Percentiles rank a stretch among this genome's conserved stretches.
phyloP scores from a whole-genome alignment of 768 basidiomycete species.

The Panus rudis region DNA sequence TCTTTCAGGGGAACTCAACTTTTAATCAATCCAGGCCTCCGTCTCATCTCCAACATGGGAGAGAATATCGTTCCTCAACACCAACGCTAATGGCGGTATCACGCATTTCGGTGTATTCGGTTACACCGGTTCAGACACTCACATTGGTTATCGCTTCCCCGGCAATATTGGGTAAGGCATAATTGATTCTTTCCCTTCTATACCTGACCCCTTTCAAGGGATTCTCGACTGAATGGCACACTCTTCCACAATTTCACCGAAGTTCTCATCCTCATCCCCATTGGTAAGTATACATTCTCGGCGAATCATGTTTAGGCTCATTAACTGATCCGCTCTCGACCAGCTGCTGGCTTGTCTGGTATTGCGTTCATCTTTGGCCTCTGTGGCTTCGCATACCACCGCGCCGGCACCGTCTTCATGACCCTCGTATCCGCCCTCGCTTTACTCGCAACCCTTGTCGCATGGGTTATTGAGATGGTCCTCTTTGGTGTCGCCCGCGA shows the following conservation, averaged over 20 bases:
- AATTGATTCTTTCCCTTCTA: background rate
- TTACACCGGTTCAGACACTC: slow-evolving; percentile 46
- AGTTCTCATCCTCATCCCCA: slow-evolving; percentile 72
- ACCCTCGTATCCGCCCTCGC: slow-evolving; percentile 60
- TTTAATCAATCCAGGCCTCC: slow-evolving; percentile 40
- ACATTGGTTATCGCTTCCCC: slow-evolving; percentile 55
- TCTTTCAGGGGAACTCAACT: slow-evolving; percentile 3
- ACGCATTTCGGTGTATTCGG: slow-evolving; percentile 74
- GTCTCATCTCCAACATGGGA: slow-evolving; percentile 75
- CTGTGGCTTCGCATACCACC: slow-evolving; percentile 56
- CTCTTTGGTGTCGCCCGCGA: slow-evolving; percentile 68
- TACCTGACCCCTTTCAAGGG: slow-evolving; percentile 21
- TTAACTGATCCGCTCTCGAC: slow-evolving; percentile 2
- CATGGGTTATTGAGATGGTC: slow-evolving; percentile 72
- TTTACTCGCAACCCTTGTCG: slow-evolving; percentile 57
- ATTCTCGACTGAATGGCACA: slow-evolving; percentile 39
- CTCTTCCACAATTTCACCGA: slow-evolving; percentile 66
- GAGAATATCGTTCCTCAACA: slow-evolving; percentile 58
- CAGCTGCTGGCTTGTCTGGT: slow-evolving; percentile 59
- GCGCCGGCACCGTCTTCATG: slow-evolving; percentile 74
- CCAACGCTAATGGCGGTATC: slow-evolving; percentile 29
- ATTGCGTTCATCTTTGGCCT: slow-evolving; percentile 63
- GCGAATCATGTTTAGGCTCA: slow-evolving; percentile 1
- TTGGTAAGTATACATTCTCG: slow-evolving; percentile 38
- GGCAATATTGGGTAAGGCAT: slow-evolving; percentile 36